Evolutionary conservation across 2,329 filamentous ascomycete species (phyloP).

Genomic region (Colletotrichum euphorbiae): DNA sequence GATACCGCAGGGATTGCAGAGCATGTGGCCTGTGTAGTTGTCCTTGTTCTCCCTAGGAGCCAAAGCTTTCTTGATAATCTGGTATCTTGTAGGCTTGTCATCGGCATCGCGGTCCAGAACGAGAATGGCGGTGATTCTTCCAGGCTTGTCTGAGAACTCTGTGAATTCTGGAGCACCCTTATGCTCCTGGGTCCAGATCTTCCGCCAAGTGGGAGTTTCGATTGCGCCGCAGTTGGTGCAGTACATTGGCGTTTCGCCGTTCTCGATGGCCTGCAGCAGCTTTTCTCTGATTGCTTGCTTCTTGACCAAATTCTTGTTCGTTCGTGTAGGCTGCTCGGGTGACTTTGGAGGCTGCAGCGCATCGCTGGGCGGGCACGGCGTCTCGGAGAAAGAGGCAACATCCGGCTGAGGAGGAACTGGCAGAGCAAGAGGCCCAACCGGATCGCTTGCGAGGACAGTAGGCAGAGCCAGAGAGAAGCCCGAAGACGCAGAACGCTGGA

Average conservation of each 20-base stretch:
- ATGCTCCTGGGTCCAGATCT: conserved; percentile 85
- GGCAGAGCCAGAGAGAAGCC: conserved; percentile 48
- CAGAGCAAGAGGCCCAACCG: conserved; percentile 49
- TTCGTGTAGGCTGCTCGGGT: conserved; percentile 53
- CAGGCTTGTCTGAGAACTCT: conserved; percentile 78
- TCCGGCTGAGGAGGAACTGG: conserved; percentile 42
- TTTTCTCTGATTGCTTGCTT: conserved; percentile 71
- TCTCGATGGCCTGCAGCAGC: conserved; percentile 73
- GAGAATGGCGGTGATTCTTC: conserved; percentile 80
- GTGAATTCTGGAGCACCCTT: conserved; percentile 76
- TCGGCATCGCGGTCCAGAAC: conserved; percentile 71
- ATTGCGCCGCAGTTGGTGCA: conserved; percentile 96
- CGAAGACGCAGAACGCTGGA: conserved; percentile 42
- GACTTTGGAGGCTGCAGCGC: conserved; percentile 51
- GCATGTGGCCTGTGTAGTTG: conserved; percentile 75
- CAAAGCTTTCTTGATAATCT: conserved; percentile 82
- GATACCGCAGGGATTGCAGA: conserved; percentile 97
- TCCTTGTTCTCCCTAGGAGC: conserved; percentile 71
- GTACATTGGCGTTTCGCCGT: conserved; percentile 86
- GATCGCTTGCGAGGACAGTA: conserved; percentile 48
- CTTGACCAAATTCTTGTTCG: conserved; percentile 73
- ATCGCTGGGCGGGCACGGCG: conserved; percentile 59
- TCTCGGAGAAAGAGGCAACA: conserved; percentile 49
- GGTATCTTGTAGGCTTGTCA: conserved; percentile 73
- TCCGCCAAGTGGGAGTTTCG: conserved; percentile 95